phyloP scores from a whole-genome alignment of 352 stramenopile species.

The Pythium pectinolyticum region DNA sequence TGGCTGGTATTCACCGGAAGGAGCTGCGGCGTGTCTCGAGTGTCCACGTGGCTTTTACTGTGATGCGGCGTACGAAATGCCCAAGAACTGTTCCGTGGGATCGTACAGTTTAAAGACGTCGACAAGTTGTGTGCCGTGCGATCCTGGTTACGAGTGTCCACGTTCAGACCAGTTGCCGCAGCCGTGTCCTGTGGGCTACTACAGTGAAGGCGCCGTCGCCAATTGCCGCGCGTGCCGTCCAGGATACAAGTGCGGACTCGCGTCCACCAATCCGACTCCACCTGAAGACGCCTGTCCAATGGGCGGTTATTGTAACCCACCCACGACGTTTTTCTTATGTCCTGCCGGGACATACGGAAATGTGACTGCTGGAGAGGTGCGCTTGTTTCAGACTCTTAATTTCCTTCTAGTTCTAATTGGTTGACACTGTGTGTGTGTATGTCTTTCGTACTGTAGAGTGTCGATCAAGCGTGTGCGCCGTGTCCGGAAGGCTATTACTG shows the following conservation, averaged over 20 bases:
- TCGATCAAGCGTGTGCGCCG: conserved; percentile 70
- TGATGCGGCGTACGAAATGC: conserved; percentile 56
- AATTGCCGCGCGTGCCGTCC: conserved; percentile 67
- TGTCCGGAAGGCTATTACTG: conserved; percentile 82
- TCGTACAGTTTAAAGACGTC: conserved; percentile 78
- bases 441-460: conserved; percentile 40
- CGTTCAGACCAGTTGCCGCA: conserved; percentile 66
- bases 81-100: conserved; percentile 71
- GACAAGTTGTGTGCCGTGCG: conserved; percentile 63
- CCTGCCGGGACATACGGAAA: conserved; percentile 87
- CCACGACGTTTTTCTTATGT: conserved; percentile 84
- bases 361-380: conserved; percentile 70
- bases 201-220: conserved; percentile 69
- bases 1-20: conserved; percentile 67
- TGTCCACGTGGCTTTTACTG: conserved; percentile 86
- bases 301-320: conserved; percentile 87
- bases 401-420: background rate
- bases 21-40: conserved; percentile 58
- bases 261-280: conserved; percentile 79
- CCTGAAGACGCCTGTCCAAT: conserved; percentile 83
- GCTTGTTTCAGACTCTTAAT: no score
- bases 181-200: conserved; percentile 87
- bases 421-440: background rate
- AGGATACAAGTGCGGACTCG: conserved; percentile 80
- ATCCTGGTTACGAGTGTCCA: conserved; percentile 83